Evolutionary conservation across 1,284 basidiomycete species (phyloP).

Genomic region (Phaffia rhodozyma): DNA sequence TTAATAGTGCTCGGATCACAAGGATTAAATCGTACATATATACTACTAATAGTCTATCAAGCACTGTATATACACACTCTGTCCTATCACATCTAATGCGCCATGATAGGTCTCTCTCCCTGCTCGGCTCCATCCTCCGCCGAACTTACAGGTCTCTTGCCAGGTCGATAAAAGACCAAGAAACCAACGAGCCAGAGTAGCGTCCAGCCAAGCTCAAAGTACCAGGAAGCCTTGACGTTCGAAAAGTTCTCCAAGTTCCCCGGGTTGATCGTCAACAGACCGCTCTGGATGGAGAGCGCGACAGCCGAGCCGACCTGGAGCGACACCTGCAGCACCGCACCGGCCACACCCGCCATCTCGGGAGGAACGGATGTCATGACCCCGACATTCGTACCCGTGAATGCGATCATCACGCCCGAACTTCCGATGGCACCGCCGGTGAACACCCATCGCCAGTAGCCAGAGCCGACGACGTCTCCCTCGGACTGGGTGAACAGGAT

Average conservation of each 20-base stretch:
- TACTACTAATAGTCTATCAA: too few species aligned
- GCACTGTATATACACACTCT: too few species aligned
- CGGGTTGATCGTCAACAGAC: slow-evolving; percentile 28
- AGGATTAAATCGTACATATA: too few species aligned
- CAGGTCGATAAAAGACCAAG: slow-evolving; percentile 24
- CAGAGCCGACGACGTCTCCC: slow-evolving; percentile 26
- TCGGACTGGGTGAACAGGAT: slow-evolving; percentile 26
- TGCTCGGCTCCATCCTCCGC: too few species aligned
- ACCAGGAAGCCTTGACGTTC: slow-evolving; percentile 27
- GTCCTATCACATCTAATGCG: too few species aligned
- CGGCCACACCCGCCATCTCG: slow-evolving; percentile 29
- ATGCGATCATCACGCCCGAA: slow-evolving; percentile 22
- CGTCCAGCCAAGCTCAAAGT: slow-evolving; percentile 31
- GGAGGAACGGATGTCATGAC: slow-evolving; percentile 29
- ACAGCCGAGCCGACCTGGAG: slow-evolving; percentile 28
- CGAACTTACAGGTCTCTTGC: slow-evolving; percentile 15
- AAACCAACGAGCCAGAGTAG: slow-evolving; percentile 27
- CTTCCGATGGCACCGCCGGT: slow-evolving; percentile 27
- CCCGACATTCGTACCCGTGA: slow-evolving; percentile 24
- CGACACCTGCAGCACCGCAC: slow-evolving; percentile 31
- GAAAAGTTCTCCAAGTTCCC: slow-evolving; percentile 25
- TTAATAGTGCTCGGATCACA: too few species aligned
- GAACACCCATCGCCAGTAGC: slow-evolving; percentile 31
- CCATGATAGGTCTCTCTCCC: too few species aligned
- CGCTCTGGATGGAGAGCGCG: slow-evolving; percentile 30